Percentiles rank a stretch among this genome's conserved stretches.
phyloP scores from a whole-genome alignment of 1,284 basidiomycete genomes.

The Peniophora sp. region DNA sequence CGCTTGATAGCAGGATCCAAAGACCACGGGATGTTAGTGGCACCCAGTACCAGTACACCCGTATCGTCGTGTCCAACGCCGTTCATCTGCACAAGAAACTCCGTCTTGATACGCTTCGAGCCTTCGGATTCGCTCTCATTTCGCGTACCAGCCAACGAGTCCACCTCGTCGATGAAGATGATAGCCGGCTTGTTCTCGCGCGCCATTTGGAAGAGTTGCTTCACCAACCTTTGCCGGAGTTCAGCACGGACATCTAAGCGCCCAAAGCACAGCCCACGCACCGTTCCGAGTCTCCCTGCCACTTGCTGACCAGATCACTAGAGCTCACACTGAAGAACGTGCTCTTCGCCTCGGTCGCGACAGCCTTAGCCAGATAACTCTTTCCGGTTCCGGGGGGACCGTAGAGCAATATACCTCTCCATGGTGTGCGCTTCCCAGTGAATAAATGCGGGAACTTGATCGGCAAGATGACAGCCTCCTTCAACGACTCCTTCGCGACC shows the following conservation, averaged over 20 bases:
- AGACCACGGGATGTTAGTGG: constrained; percentile 98
- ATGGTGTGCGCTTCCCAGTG: constrained; percentile 96
- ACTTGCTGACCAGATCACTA: constrained; percentile 95
- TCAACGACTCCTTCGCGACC: constrained; percentile 91
- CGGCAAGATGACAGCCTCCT: constrained; percentile 97
- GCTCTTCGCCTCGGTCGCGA: constrained; percentile 97
- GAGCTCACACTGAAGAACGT: constrained; percentile 98
- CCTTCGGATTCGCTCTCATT: constrained; percentile 97
- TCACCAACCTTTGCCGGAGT: constrained; percentile 65
- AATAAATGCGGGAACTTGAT: constrained; percentile 99
- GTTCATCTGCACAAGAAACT: constrained; percentile 98
- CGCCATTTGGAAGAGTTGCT: constrained; percentile 95
- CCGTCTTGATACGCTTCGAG: constrained; percentile 94
- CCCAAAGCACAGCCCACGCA: constrained; percentile 26
- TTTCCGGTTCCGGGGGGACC: constrained; percentile 96
- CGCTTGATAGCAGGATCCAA: constrained; percentile 97
- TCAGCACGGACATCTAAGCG: constrained; percentile 4
- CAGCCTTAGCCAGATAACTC: constrained; percentile 94
- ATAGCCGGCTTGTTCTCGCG: constrained; percentile 95
- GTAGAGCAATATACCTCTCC: constrained; percentile 93
- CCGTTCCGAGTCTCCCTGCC: constrained; percentile 99
- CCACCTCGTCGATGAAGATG: constrained; percentile 98
- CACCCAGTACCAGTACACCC: constrained; percentile 96
- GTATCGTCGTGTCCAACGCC: constrained; percentile 97
- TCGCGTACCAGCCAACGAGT: constrained; percentile 91